These are phyloP conservation scores for Protomyces arabidopsidicola DNA, from an alignment of 1,139 yeast species.

Conservation along the genomic window DNA sequence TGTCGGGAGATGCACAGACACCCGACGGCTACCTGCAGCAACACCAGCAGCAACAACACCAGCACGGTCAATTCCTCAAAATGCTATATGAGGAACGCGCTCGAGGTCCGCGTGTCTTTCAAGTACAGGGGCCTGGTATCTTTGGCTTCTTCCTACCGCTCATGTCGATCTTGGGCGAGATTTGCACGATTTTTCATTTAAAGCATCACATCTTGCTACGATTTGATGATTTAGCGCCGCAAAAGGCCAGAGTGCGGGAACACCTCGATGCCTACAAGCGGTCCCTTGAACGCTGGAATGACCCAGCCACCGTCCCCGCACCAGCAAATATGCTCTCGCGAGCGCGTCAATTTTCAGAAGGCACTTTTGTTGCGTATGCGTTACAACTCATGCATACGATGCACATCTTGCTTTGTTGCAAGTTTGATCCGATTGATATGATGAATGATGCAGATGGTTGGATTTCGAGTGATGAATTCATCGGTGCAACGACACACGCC, in stretches of 20 bases:
- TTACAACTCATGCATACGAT: slow-evolving; percentile 33
- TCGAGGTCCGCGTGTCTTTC: slow-evolving; percentile 12
- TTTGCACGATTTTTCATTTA: slow-evolving; percentile 32
- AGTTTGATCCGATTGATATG: slow-evolving; percentile 35
- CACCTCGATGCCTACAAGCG: slow-evolving; percentile 29
- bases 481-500: slow-evolving; percentile 36
- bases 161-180: slow-evolving; percentile 34
- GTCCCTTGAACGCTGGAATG: slow-evolving; percentile 27
- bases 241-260: slow-evolving; percentile 24
- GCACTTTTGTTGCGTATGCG: slow-evolving; percentile 34
- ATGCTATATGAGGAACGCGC: slow-evolving; percentile 14
- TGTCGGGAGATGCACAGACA: neutral
- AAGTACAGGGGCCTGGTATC: slow-evolving; percentile 33
- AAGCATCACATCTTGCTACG: slow-evolving; percentile 29
- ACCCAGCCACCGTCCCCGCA: neutral
- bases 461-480: slow-evolving; percentile 35
- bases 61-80: neutral
- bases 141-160: slow-evolving; percentile 35
- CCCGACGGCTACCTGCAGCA: neutral
- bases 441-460: slow-evolving; percentile 35
- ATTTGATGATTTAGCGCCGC: slow-evolving; percentile 7
- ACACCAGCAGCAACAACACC: slow-evolving; percentile 2
- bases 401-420: slow-evolving; percentile 32
- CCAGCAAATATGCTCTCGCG: neutral
- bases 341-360: slow-evolving; percentile 11